Evolutionary conservation across 2,329 filamentous ascomycete species (phyloP).

Genomic region (Alternaria infectoria): DNA sequence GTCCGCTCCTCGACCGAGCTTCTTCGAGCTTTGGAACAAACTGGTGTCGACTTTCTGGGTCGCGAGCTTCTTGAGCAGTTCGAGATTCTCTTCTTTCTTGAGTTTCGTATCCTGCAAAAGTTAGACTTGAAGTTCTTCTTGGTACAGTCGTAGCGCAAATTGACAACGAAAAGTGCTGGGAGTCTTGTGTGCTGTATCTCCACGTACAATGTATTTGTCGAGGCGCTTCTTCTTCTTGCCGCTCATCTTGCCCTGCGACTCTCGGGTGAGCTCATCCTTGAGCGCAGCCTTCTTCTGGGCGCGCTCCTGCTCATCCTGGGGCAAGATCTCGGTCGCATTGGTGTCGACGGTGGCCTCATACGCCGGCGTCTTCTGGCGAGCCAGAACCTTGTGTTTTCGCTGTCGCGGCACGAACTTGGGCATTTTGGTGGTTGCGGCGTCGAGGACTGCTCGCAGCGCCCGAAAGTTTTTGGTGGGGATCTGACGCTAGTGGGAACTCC

Average conservation of each 20-base stretch:
- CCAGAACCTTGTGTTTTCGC: slow-evolving; percentile 68
- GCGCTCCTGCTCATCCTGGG: slow-evolving; percentile 59
- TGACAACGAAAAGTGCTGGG: neutral
- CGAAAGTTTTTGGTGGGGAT: slow-evolving; percentile 48
- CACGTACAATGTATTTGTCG: slow-evolving; percentile 69
- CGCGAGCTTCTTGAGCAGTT: slow-evolving; percentile 82
- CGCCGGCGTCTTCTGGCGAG: slow-evolving; percentile 59
- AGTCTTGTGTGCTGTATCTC: neutral
- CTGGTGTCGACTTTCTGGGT: slow-evolving; percentile 81
- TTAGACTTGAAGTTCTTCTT: slow-evolving; percentile 1
- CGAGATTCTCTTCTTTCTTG: slow-evolving; percentile 89
- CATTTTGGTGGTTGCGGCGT: slow-evolving; percentile 30
- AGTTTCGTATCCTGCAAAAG: slow-evolving; percentile 77
- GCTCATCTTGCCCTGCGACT: slow-evolving; percentile 63
- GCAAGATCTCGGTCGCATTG: slow-evolving; percentile 59
- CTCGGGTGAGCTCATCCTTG: slow-evolving; percentile 60
- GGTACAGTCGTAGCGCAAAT: neutral
- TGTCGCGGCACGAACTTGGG: slow-evolving; percentile 58
- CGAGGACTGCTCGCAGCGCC: slow-evolving; percentile 12
- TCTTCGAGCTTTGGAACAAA: slow-evolving; percentile 77
- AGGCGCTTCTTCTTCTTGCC: slow-evolving; percentile 71
- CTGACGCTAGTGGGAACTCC: slow-evolving; percentile 24
- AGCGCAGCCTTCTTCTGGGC: slow-evolving; percentile 60
- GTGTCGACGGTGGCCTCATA: slow-evolving; percentile 56
- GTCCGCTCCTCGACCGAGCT: slow-evolving; percentile 71